Conservation (phyloP, 768 basidiomycete genomes). For the Naganishia friedmannii region DNA sequence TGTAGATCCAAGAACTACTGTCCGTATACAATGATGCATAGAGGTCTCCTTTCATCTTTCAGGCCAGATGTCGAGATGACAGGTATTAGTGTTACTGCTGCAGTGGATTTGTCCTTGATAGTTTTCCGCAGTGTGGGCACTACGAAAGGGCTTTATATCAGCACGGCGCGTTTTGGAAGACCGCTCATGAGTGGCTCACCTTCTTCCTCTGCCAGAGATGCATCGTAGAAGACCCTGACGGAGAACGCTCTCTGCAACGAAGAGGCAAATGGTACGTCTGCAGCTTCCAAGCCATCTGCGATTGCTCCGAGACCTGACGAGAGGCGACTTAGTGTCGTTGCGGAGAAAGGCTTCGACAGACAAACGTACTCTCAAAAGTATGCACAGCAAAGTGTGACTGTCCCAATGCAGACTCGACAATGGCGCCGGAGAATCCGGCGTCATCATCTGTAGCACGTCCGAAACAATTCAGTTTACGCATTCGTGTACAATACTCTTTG, state of each 20-base stretch:
- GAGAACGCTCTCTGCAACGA: conserved; percentile 9
- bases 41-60: background rate
- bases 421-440: background rate
- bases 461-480: background rate
- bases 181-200: background rate
- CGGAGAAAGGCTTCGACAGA: background rate
- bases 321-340: background rate
- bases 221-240: conserved; percentile 10
- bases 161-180: background rate
- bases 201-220: background rate
- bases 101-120: background rate
- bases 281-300: conserved; percentile 13
- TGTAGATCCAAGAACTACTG: background rate
- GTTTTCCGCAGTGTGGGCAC: conserved; percentile 2
- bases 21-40: conserved; percentile 12
- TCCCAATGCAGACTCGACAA: conserved; percentile 7
- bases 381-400: conserved; percentile 24
- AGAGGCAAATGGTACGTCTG: background rate
- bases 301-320: background rate
- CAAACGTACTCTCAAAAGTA: conserved; percentile 6
- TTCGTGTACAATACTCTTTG: background rate
- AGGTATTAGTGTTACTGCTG: background rate
- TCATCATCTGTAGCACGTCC: background rate
- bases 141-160: background rate
- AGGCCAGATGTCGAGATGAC: background rate